phyloP scores from a whole-genome alignment of 2,329 filamentous ascomycete species.

The Exophiala oligosperma region DNA sequence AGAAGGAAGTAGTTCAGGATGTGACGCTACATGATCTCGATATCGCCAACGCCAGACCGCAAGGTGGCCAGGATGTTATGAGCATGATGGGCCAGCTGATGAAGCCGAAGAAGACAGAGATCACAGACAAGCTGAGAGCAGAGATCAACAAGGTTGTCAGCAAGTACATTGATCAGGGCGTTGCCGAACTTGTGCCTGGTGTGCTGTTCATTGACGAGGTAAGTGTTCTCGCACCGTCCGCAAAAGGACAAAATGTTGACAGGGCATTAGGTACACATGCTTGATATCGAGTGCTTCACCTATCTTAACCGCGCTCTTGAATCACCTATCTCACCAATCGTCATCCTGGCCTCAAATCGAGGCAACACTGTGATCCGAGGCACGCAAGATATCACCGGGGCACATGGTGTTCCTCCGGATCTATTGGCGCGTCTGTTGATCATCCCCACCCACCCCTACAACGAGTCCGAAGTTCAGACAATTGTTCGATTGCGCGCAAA shows the following conservation, averaged over 20 bases:
- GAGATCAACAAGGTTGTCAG: constrained; percentile 99
- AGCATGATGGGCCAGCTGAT: constrained; percentile 99
- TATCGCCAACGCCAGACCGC: constrained; percentile 89
- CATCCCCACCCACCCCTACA: constrained; percentile 89
- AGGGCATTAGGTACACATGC: constrained; percentile 82
- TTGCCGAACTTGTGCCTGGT: constrained; percentile 95
- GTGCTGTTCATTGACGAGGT: constrained; percentile 99
- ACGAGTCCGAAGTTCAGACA: constrained; percentile 82
- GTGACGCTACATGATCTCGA: constrained; percentile 96
- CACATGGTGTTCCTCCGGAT: constrained; percentile 92
- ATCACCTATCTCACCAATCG: constrained; percentile 90
- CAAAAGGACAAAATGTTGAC: constrained; percentile 7
- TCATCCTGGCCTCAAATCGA: constrained; percentile 95
- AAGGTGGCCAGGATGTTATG: constrained; percentile 99
- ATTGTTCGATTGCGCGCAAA: constrained; percentile 84
- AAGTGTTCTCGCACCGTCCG: constrained; percentile 32
- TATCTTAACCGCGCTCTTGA: constrained; percentile 98
- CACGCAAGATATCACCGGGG: constrained; percentile 73
- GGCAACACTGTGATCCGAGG: constrained; percentile 91
- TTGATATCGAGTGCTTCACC: constrained; percentile 98
- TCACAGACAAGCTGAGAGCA: constrained; percentile 90
- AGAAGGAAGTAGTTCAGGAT: constrained; percentile 99
- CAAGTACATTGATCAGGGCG: constrained; percentile 97
- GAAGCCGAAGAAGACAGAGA: constrained; percentile 99
- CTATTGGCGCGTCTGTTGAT: constrained; percentile 93